Base-by-base conservation (phyloP, 768 basidiomycete genomes). In the Naganishia antarctica region DNA sequence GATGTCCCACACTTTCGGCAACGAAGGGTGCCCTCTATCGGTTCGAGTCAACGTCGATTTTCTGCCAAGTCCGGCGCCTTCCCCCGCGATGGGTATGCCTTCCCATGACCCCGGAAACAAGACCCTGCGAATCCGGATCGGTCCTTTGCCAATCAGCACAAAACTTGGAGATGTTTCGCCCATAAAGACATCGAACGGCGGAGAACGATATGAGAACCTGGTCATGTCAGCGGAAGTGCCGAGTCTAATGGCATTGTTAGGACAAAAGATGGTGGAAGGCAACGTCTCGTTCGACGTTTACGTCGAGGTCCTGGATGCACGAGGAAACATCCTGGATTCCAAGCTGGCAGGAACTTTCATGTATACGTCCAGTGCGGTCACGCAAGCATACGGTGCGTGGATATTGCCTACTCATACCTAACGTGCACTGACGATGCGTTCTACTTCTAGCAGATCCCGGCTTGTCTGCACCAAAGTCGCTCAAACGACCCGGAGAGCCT, bases 211-310 rank as follows among this genome's bases (percentile, higher is more conserved):
- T 31, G 45, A 60, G 18, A 44, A 60, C 28, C 41, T 47, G 59
- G 43, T 60, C 28, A 60, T 57, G 53, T 57, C 53, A 23, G 53
- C 53, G 18, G 53, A 57, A 57, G 53, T 57, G n/a, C 53, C 53
- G 6, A 57, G 53, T 31, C 21, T 57, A 13, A 37, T 57, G 26
- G 32, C 53, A 12, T 26, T 57, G 37, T 37, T 57, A 34, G 53
- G 53, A 18, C 53, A 57, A 29, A 57, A 57, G 26, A 12, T 18
- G 53, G 53, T 57, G 7, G 53, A 57, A 40, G 53, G 53, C 32
- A 57, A 57, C 13, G 53, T 57, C 23, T 23, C 53, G 37, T 57
- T 57, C 23, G 53, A 57, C 21, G 53, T 57, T 13, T 57, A 23
- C 34, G 53, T 57, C 13, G 53, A 57, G 34, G 53, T 57, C n/a